A percentile compares a stretch with the other conserved stretches of the same genome.
These are phyloP conservation scores for Scytalidium sp. DNA, from an alignment of 2,329 filamentous ascomycete species.

Conservation along the genomic window DNA sequence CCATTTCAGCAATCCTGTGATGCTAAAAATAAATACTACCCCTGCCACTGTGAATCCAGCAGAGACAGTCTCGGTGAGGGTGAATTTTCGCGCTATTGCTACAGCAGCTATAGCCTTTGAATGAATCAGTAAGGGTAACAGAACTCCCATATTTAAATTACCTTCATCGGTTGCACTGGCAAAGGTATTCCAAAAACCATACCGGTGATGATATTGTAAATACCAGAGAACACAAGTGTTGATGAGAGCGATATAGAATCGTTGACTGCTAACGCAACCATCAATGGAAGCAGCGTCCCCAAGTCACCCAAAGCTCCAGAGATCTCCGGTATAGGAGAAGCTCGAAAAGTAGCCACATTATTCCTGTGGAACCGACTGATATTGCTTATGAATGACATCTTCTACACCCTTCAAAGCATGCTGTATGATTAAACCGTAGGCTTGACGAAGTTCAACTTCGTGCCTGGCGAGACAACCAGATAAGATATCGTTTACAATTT, in stretches of 20 bases:
- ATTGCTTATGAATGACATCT: slow-evolving; percentile 17
- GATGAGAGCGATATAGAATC: slow-evolving; percentile 76
- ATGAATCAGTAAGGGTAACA: slow-evolving; percentile 33
- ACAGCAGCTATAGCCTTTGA: slow-evolving; percentile 81
- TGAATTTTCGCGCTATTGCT: slow-evolving; percentile 69
- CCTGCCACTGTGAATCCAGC: slow-evolving; percentile 77
- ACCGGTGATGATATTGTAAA: slow-evolving; percentile 84
- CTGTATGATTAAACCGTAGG: too few species aligned
- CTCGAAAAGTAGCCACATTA: slow-evolving; percentile 54
- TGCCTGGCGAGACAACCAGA: too few species aligned
- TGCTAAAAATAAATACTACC: slow-evolving; percentile 72
- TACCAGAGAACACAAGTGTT: slow-evolving; percentile 83
- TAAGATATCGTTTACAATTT: too few species aligned
- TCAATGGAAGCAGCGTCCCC: slow-evolving; percentile 83
- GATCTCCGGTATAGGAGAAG: slow-evolving; percentile 67
- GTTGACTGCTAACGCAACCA: slow-evolving; percentile 79
- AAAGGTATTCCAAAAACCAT: slow-evolving; percentile 81
- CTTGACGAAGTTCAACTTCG: too few species aligned
- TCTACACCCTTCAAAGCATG: too few species aligned
- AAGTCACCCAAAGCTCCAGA: slow-evolving; percentile 88
- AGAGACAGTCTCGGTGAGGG: slow-evolving; percentile 69
- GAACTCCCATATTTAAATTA: slow-evolving; percentile 18
- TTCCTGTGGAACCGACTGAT: slow-evolving; percentile 30
- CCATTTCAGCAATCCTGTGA: slow-evolving; percentile 74
- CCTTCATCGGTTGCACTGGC: slow-evolving; percentile 85